A percentile compares a stretch with the other conserved stretches of the same genome.
Conservation (phyloP, 2,329 filamentous ascomycete species). For the Elsinoe perseae region DNA sequence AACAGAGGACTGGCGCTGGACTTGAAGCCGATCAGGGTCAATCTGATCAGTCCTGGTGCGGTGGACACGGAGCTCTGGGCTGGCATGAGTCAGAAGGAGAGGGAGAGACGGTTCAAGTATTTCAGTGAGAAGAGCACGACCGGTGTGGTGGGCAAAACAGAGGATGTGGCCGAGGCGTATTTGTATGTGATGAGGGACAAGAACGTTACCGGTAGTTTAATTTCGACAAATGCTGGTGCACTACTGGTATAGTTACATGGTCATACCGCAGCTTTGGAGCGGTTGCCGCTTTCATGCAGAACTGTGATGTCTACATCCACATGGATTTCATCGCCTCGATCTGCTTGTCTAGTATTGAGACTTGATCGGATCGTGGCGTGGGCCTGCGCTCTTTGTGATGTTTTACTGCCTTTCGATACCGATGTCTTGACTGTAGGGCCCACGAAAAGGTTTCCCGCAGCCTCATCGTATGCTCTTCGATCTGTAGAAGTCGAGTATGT, state of each 20-base stretch:
- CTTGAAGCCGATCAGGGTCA: constrained; percentile 56
- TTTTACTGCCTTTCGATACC: background rate
- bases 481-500: constrained; percentile 1
- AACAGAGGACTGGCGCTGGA: constrained; percentile 53
- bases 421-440: background rate
- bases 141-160: constrained; percentile 31
- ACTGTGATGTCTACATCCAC: background rate
- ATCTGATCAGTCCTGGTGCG: constrained; percentile 51
- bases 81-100: constrained; percentile 25
- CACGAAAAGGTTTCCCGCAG: background rate
- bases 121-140: constrained; percentile 28
- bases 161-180: constrained; percentile 43
- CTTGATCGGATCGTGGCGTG: background rate
- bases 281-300: background rate
- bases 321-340: background rate
- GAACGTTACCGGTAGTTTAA: constrained; percentile 39
- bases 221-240: constrained; percentile 37
- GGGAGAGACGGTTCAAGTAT: constrained; percentile 23
- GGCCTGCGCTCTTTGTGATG: background rate
- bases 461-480: background rate
- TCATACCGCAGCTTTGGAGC: background rate
- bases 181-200: constrained; percentile 42
- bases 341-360: background rate
- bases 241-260: constrained; percentile 21
- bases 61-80: constrained; percentile 40